Percentiles rank a stretch among this genome's conserved stretches.
Evolutionary conservation across 306 rosid species (phyloP).

Genomic region (Arachis stenosperma): DNA sequence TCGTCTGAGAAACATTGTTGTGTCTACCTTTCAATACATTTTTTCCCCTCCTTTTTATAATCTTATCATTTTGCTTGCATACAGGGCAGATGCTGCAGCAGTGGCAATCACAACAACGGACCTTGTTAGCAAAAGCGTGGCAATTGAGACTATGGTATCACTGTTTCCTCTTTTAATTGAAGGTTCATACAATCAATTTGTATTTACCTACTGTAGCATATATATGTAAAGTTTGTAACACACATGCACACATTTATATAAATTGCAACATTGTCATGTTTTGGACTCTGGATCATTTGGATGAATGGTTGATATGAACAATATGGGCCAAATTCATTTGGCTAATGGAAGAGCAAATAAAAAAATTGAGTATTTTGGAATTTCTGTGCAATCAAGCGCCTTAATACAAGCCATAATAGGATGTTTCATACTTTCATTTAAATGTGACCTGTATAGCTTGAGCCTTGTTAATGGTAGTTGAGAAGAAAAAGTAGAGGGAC

Average conservation of each 20-base stretch:
- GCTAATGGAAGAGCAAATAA: constrained; percentile 13
- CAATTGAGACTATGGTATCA: constrained; percentile 79
- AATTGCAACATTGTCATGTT: constrained; percentile 21
- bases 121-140: constrained; percentile 95
- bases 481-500: background rate
- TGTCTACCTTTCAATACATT: constrained; percentile 15
- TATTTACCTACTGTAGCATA: constrained; percentile 19
- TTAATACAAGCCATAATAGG: constrained; percentile 12
- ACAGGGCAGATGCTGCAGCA: constrained; percentile 92
- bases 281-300: constrained; percentile 14
- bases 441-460: background rate
- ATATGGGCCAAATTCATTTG: constrained; percentile 8
- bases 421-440: background rate
- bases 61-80: constrained; percentile 46
- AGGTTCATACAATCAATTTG: constrained; percentile 13
- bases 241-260: constrained; percentile 23
- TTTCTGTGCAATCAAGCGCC: constrained; percentile 17
- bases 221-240: background rate
- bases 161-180: constrained; percentile 25
- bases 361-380: constrained; percentile 21
- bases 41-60: constrained; percentile 32
- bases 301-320: constrained; percentile 22
- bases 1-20: constrained; percentile 11
- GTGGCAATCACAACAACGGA: constrained; percentile 97
- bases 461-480: background rate